Conservation (phyloP, 192 early-diverging fungal genomes). For the Cladochytrium replicatum region DNA sequence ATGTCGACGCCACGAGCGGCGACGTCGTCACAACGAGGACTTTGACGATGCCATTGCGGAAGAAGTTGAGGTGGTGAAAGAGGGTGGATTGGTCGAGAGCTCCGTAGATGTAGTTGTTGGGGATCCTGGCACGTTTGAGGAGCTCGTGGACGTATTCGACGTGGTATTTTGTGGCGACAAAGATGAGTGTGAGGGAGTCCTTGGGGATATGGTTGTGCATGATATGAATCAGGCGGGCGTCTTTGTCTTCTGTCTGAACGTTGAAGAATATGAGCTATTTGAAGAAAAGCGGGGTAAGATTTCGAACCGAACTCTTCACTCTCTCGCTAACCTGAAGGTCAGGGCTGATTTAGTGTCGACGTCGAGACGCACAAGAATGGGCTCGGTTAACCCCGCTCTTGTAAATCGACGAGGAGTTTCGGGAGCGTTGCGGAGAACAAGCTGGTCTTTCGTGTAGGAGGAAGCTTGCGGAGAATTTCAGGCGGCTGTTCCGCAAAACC, state of each 20-base stretch:
- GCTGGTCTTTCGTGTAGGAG: slow-evolving; percentile 76
- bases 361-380: slow-evolving; percentile 85
- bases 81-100: slow-evolving; percentile 86
- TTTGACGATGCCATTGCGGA: slow-evolving; percentile 68
- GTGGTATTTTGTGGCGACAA: slow-evolving; percentile 94
- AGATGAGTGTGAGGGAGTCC: slow-evolving; percentile 80
- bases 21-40: slow-evolving; percentile 91
- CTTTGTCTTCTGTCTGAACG: slow-evolving; percentile 78
- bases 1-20: slow-evolving; percentile 99
- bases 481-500: slow-evolving; percentile 92
- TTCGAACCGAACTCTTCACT: no score
- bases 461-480: slow-evolving; percentile 79
- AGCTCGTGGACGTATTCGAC: slow-evolving; percentile 87
- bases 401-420: slow-evolving; percentile 91
- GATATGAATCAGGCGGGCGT: slow-evolving; percentile 77
- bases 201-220: slow-evolving; percentile 60
- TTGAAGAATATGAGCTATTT: slow-evolving; percentile 88
- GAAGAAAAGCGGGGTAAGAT: no score
- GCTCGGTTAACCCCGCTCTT: slow-evolving; percentile 89
- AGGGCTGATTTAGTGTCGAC: slow-evolving; percentile 88
- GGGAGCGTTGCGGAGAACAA: slow-evolving; percentile 96
- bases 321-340: slow-evolving; percentile 98
- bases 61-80: slow-evolving; percentile 74
- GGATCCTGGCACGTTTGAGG: slow-evolving; percentile 57
- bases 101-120: slow-evolving; percentile 85